Conservation (phyloP, 202 grass and related monocot species). For the Saccharum hybrid region DNA sequence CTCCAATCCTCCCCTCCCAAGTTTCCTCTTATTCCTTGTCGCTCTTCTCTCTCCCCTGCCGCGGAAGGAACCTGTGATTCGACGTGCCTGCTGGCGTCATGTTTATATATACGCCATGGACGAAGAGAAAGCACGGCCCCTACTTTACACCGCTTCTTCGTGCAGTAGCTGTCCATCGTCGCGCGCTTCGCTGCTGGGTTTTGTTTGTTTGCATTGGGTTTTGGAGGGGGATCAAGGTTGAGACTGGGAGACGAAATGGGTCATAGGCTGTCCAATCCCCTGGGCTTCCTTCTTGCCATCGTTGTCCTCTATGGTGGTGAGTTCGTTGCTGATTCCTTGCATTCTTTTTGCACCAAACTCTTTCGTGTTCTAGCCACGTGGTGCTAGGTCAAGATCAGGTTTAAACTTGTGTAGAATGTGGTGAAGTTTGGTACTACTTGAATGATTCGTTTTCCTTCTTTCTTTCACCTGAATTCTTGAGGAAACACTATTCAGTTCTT, state of each 20-base stretch:
- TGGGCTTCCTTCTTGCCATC: conserved; percentile 51
- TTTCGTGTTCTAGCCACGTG: no score
- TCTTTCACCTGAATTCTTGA: not conserved
- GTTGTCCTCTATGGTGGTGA: conserved; percentile 51
- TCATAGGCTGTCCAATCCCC: conserved; percentile 12
- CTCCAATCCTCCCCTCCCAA: conserved; percentile 83
- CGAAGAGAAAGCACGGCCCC: conserved; percentile 47
- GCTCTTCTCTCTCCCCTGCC: conserved; percentile 20
- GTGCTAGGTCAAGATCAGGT: no score
- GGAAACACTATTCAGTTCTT: not conserved
- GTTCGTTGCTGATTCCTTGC: conserved; percentile 8
- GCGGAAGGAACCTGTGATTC: conserved; percentile 78
- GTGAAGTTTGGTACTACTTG: no score
- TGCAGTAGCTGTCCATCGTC: conserved; percentile 25
- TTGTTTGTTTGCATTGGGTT: no score
- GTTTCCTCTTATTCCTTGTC: conserved; percentile 92
- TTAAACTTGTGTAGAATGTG: no score
- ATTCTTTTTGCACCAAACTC: not conserved
- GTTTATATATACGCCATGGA: conserved; percentile 61
- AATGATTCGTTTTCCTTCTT: no score
- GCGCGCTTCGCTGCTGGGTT: not conserved
- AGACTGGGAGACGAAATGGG: conserved; percentile 47
- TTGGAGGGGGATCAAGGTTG: not conserved
- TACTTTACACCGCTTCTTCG: conserved; percentile 56
- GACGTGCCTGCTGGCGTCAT: not conserved